A percentile compares a stretch with the other conserved stretches of the same genome.
Evolutionary conservation across 208 protist species (phyloP).

Genomic region (Herpetomonas samuelpessoai): DNA sequence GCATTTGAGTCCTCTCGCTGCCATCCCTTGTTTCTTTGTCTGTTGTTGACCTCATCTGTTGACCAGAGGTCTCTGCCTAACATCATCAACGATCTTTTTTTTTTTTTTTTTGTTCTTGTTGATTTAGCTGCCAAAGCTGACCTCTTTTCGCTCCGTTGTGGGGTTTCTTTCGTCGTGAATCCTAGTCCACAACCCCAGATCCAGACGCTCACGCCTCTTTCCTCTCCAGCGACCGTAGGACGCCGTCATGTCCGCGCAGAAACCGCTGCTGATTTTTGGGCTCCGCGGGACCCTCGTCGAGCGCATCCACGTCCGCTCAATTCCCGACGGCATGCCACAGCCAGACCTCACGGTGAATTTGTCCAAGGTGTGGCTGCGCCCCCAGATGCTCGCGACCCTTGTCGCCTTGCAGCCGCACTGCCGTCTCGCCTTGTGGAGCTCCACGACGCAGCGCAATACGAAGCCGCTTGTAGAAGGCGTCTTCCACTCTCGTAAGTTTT

Average conservation of each 20-base stretch:
- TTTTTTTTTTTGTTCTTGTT: slow-evolving; percentile 2
- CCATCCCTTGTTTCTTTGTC: not conserved
- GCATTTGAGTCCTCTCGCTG: not conserved
- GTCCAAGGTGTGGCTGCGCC: slow-evolving; percentile 80
- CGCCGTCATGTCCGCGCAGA: slow-evolving; percentile 37
- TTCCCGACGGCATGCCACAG: slow-evolving; percentile 55
- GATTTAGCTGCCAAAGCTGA: not conserved
- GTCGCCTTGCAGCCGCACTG: slow-evolving; percentile 65
- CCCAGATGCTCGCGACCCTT: slow-evolving; percentile 58
- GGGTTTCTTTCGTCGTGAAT: no score
- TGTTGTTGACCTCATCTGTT: not conserved
- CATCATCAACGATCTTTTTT: not conserved
- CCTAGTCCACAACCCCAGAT: no score
- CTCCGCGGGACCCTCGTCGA: slow-evolving; percentile 85
- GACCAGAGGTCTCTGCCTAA: not conserved
- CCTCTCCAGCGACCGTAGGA: no score
- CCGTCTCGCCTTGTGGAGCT: slow-evolving; percentile 85
- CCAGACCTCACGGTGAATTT: slow-evolving; percentile 72
- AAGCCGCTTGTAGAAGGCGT: slow-evolving; percentile 72
- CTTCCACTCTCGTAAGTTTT: slow-evolving; percentile 30
- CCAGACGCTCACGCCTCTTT: not conserved
- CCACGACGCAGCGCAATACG: slow-evolving; percentile 84
- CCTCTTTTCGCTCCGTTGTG: slow-evolving; percentile 2
- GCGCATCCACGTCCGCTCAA: slow-evolving; percentile 62
- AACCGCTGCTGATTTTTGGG: slow-evolving; percentile 79